Base-by-base conservation (phyloP, 192 early-diverging fungal genomes). In the Backusella tarrabulga region DNA sequence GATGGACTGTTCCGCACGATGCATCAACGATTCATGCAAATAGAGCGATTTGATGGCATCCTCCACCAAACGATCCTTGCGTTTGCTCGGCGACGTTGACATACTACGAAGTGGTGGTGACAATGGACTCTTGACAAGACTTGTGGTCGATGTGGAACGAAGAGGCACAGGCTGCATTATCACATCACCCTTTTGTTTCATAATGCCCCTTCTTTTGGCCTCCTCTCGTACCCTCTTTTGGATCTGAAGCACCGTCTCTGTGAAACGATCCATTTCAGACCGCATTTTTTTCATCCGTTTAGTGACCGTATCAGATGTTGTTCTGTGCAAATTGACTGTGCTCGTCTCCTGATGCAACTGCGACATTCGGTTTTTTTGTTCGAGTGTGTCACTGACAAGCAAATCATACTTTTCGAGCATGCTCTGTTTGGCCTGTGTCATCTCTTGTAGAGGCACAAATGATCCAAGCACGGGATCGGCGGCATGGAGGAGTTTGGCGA, bases 31-130 rank as follows among this genome's bases (percentile, higher is more conserved):
- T 32, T 50, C 36, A 72, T 72, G 40, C 40, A 72, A 34, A 32
- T 72, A 72, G 2, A 72, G 29, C 5, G 71, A 21, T 26, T 72
- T 72, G 26, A 72, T 29, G 41, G 40, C 40, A 72, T 72, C 71
- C 14, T 32, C 42, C 21, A 63, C 56, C 19, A 72, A 12, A 38
- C 38, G 34, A 70, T 70, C 38, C 35, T 70, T 70, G 2, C 34
- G 34, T 14, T 41, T 63, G 8, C 26, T 63, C n/a, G 56, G 26
- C 6, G 56, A 63, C 4, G 23, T 14, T 9, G 56, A 63, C 26
- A 63, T 29, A 4, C 56, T 63, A 63, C 56, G 56, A 26, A 63
- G 56, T 2, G 56, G 56, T 29, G 56, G 56, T 63, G 56, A 63
- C 8, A 63, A n/a, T 26, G 56, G 56, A 12, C 23, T 63, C 29